Conservation (phyloP, 2,329 filamentous ascomycete species). For the Penicillium olsonii region DNA sequence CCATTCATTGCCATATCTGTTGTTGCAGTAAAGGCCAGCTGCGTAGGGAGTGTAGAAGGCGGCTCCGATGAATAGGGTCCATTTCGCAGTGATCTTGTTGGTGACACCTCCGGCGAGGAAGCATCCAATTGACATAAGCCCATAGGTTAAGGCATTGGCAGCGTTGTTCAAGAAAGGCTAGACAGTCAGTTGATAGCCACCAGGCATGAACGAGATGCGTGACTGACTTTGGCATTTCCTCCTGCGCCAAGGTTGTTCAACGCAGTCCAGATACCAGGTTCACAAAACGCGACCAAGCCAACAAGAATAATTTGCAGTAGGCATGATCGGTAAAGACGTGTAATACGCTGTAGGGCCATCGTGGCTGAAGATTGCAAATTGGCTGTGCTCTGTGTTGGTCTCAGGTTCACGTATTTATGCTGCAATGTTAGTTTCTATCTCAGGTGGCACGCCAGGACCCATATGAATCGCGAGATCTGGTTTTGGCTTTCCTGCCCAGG, state of each 20-base stretch:
- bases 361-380: too few relatives aligned
- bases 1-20: constrained; percentile 53
- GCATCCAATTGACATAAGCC: constrained; percentile 50
- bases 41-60: constrained; percentile 47
- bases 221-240: constrained; percentile 28
- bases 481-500: background rate
- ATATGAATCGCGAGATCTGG: constrained; percentile 13
- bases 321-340: constrained; percentile 44
- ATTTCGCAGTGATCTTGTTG: constrained; percentile 45
- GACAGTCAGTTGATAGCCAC: constrained; percentile 20
- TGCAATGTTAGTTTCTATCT: background rate
- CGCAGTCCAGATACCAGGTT: constrained; percentile 48
- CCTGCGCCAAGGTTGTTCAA: constrained; percentile 48
- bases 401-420: background rate
- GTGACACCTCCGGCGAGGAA: constrained; percentile 47
- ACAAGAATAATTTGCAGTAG: constrained; percentile 45
- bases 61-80: constrained; percentile 42
- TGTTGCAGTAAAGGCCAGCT: constrained; percentile 38
- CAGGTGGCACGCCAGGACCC: constrained; percentile 15
- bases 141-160: constrained; percentile 52
- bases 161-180: constrained; percentile 53
- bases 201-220: too few relatives aligned
- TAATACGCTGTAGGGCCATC: constrained; percentile 10
- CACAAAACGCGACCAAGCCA: constrained; percentile 44
- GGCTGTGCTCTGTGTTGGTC: background rate